These are phyloP conservation scores for Daldinia sp. DNA, from an alignment of 2,329 filamentous ascomycete genomes.

Conservation along the genomic window DNA sequence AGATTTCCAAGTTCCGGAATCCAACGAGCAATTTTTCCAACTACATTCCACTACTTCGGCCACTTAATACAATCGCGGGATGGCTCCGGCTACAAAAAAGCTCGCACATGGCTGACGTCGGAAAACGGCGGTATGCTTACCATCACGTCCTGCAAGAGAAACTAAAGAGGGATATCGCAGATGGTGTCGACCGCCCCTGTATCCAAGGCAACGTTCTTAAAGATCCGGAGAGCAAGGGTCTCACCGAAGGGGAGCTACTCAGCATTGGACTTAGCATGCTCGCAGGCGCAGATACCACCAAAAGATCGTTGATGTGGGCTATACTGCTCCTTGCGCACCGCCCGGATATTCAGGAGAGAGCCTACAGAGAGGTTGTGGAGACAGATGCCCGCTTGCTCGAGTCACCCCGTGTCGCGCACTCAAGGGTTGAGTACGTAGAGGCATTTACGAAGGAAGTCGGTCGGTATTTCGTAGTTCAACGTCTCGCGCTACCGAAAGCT, in stretches of 20 bases:
- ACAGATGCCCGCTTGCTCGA: slow-evolving; percentile 20
- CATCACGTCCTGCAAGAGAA: slow-evolving; percentile 63
- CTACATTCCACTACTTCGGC: slow-evolving; percentile 66
- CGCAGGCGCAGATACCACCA: slow-evolving; percentile 44
- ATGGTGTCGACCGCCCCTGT: slow-evolving; percentile 70
- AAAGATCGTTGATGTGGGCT: slow-evolving; percentile 43
- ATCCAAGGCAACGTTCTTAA: slow-evolving; percentile 73
- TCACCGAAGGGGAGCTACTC: slow-evolving; percentile 72
- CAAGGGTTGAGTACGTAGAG: slow-evolving; percentile 33
- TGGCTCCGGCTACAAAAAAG: slow-evolving; percentile 23
- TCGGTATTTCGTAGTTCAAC: slow-evolving; percentile 33
- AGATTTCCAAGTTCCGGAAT: slow-evolving; percentile 68
- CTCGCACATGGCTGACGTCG: slow-evolving; percentile 61
- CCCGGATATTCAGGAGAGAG: slow-evolving; percentile 42
- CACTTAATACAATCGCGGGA: slow-evolving; percentile 61
- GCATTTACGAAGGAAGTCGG: slow-evolving; percentile 36
- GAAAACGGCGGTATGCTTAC: slow-evolving; percentile 64
- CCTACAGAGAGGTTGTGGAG: slow-evolving; percentile 34
- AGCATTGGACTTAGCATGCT: slow-evolving; percentile 72
- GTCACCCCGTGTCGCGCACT: slow-evolving; percentile 30
- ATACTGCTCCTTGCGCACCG: slow-evolving; percentile 43
- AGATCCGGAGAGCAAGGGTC: slow-evolving; percentile 67
- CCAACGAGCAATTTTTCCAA: slow-evolving; percentile 74
- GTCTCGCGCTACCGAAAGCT: slow-evolving; percentile 34
- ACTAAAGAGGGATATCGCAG: slow-evolving; percentile 64